Conservation (phyloP, 768 basidiomycete genomes). For the Gloeostereum incarnatum region DNA sequence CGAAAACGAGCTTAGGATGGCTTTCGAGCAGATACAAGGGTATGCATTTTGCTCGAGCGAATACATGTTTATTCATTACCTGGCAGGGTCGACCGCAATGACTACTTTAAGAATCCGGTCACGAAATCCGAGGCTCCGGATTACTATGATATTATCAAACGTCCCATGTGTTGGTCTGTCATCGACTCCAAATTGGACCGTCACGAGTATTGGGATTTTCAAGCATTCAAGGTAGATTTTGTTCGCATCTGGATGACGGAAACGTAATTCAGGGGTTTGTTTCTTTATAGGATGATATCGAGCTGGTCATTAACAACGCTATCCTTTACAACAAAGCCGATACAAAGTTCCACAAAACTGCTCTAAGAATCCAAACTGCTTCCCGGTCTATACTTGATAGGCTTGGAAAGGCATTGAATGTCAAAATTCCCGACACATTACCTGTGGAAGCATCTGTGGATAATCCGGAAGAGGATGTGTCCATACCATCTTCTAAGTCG, state of each 20-base stretch:
- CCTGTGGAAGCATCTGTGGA: neutral
- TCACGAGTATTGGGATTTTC: slow-evolving; percentile 74
- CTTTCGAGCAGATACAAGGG: slow-evolving; percentile 66
- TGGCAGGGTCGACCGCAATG: slow-evolving; percentile 58
- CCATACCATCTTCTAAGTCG: neutral
- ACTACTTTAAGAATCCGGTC: slow-evolving; percentile 79
- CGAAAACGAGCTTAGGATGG: slow-evolving; percentile 45
- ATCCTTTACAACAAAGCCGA: slow-evolving; percentile 75
- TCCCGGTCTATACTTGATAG: slow-evolving; percentile 30
- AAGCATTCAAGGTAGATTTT: slow-evolving; percentile 55
- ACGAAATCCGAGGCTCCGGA: slow-evolving; percentile 74
- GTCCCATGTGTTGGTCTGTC: slow-evolving; percentile 82
- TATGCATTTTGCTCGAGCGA: slow-evolving; percentile 24
- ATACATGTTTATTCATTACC: too few species aligned
- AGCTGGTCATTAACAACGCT: slow-evolving; percentile 80
- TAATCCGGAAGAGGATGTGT: neutral
- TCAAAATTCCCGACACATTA: neutral
- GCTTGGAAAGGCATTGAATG: slow-evolving; percentile 14
- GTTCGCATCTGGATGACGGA: too few species aligned
- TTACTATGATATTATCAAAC: slow-evolving; percentile 79
- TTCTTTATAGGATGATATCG: slow-evolving; percentile 57
- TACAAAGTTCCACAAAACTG: slow-evolving; percentile 62
- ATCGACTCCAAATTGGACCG: slow-evolving; percentile 78
- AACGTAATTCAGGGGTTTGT: too few species aligned
- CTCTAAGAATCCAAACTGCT: slow-evolving; percentile 45